phyloP scores from a whole-genome alignment of 179 eudicot species.

The Spinacia oleracea region DNA sequence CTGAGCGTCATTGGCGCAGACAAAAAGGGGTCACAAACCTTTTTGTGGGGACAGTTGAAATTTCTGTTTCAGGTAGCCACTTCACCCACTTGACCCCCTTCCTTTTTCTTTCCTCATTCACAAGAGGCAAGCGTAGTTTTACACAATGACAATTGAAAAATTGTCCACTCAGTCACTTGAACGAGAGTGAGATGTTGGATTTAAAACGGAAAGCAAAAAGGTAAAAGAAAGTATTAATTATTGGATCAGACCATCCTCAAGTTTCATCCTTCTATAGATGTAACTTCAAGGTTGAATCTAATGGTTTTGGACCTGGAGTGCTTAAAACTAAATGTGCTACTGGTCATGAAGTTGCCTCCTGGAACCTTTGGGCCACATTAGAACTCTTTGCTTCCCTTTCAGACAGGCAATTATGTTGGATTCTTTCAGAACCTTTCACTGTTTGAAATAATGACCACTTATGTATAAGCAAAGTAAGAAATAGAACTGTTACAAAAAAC shows the following conservation, averaged over 20 bases:
- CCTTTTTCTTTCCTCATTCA: conserved; percentile 28
- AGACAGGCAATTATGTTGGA: conserved; percentile 15
- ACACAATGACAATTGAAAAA: conserved; percentile 14
- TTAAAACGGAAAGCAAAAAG: neutral
- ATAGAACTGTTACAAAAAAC: neutral
- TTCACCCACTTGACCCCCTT: conserved; percentile 26
- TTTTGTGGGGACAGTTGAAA: conserved; percentile 29
- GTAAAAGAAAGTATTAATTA: neutral
- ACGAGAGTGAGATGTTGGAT: conserved; percentile 17
- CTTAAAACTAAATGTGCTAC: neutral
- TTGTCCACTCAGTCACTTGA: conserved; percentile 17
- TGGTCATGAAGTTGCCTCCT: neutral
- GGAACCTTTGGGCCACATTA: neutral
- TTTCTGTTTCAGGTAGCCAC: conserved; percentile 33
- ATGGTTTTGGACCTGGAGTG: conserved; percentile 7
- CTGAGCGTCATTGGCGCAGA: conserved; percentile 28
- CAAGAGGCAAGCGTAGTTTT: conserved; percentile 24
- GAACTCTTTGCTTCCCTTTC: neutral
- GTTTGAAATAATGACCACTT: conserved; percentile 6
- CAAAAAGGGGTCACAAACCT: conserved; percentile 28
- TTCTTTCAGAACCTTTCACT: conserved; percentile 16
- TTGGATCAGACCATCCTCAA: neutral
- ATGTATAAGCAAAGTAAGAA: neutral
- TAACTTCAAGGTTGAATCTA: neutral
- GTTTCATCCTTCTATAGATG: neutral